phyloP scores from a whole-genome alignment of 2,329 filamentous ascomycete genomes.

The Sclerotiophoma versabilis region DNA sequence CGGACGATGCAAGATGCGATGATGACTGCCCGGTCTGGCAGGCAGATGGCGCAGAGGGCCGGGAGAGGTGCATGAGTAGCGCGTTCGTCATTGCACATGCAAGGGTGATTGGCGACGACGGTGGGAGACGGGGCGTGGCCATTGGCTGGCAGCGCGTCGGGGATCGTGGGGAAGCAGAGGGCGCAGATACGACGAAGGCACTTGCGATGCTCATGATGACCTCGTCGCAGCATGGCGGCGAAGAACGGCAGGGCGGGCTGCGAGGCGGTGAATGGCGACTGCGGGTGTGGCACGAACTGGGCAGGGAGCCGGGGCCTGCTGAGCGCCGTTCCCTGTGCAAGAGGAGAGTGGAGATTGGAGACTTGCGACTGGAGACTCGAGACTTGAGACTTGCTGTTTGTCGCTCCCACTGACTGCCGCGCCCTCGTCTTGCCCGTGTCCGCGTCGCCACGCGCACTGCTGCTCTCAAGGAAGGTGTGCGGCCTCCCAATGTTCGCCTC shows the following conservation, averaged over 20 bases:
- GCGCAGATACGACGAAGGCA: conserved; percentile 21
- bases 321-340: conserved; percentile 6
- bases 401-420: conserved; percentile 1
- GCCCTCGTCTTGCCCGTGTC: no score
- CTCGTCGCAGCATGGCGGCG: conserved; percentile 20
- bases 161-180: conserved; percentile 20
- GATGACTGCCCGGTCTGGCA: conserved; percentile 15
- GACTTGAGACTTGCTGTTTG: conserved; percentile 13
- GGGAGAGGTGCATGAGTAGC: conserved; percentile 20
- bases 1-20: conserved; percentile 20
- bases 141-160: conserved; percentile 18
- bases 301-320: conserved; percentile 4
- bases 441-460: conserved; percentile 10
- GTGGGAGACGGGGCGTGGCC: conserved; percentile 6
- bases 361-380: no score
- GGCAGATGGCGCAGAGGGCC: conserved; percentile 8
- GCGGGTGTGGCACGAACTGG: conserved; percentile 16
- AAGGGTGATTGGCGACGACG: conserved; percentile 16
- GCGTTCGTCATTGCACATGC: conserved; percentile 22
- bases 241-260: conserved; percentile 15
- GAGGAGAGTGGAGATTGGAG: no score
- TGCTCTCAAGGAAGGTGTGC: conserved; percentile 21
- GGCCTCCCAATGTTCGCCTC: conserved; percentile 48
- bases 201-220: conserved; percentile 20
- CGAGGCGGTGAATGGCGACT: conserved; percentile 18